Evolutionary conservation across 495 filamentous ascomycete genomes (phyloP), one percentile per base, ranked within the genome.

Genomic region (Aspergillus ellipticus): DNA sequence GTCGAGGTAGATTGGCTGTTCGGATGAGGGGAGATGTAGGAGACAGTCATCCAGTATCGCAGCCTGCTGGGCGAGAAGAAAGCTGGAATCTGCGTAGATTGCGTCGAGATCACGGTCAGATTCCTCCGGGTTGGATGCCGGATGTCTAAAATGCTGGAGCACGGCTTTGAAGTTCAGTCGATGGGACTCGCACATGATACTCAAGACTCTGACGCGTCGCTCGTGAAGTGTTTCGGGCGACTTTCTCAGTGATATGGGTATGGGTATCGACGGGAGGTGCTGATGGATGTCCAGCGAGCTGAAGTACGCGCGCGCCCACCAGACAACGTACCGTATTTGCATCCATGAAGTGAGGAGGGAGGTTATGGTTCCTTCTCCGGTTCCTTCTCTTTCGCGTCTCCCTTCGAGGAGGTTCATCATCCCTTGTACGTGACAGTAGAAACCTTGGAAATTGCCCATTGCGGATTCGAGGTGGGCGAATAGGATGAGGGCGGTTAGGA

Each of bases 161-260:
- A 61, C 22, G 2, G 26, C 31, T 13, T 48, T 46, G 9, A 53
- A 55, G 49, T 66, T 70, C 5, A 68, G 35, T 33, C 63, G 57
- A 60, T 70, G 63, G 3, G 67, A 68, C 55, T 68, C 67, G 29
- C 67, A 70, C 51, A 70, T 54, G 10, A 68, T 68, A 31, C 61
- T 61, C 8, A 70, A n/a, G 16, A 60, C 56, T 10, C n/a, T 20
- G 21, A 61, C 60, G 5, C 63, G 61, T 29, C 59, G 53, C 21
- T 60, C 61, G 7, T 66, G 54, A 9, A 56, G 39, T 4, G 61
- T 56, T 20, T n/a, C 5, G 22, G 24, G 24, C 24, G 11, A 10
- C 39, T 29, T 51, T n/a, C 29, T 21, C n/a, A 62, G 51, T 5
- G 47, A 19, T 10, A 13, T 43, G 2, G 62, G 58, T 5, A 64